A percentile compares a stretch with the other conserved stretches of the same genome.
Evolutionary conservation across 306 rosid species (phyloP).

Genomic region (Prunus kanzakura): DNA sequence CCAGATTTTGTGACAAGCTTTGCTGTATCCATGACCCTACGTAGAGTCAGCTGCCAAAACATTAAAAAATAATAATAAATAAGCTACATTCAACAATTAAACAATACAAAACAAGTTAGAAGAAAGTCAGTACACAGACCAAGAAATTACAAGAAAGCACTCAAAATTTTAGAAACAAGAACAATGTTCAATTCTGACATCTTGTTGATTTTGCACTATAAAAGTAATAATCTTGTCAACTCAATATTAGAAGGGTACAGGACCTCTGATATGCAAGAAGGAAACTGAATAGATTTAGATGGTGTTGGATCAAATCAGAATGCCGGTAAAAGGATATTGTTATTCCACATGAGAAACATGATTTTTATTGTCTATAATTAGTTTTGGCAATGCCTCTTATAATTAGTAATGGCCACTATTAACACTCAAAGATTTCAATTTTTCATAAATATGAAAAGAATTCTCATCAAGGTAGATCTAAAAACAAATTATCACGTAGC

Average conservation of each 20-base stretch:
- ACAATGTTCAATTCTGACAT: not conserved
- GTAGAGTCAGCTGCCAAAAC: conserved; percentile 73
- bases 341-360: not conserved
- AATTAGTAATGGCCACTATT: not conserved
- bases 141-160: not conserved
- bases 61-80: conserved; percentile 15
- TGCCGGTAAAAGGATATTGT: not conserved
- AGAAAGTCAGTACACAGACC: not conserved
- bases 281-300: not conserved
- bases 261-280: not conserved
- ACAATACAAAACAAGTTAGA: not conserved
- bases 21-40: conserved; percentile 94
- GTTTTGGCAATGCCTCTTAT: not conserved
- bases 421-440: not conserved
- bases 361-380: not conserved
- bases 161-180: not conserved
- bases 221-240: not conserved
- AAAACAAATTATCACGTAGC: not conserved
- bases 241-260: not conserved
- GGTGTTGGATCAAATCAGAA: not conserved
- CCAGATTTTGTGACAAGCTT: conserved; percentile 86
- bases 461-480: not conserved
- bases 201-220: not conserved
- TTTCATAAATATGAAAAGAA: not conserved
- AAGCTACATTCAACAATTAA: conserved; percentile 18